Evolutionary conservation across 331 rosid species (phyloP).

Genomic region (Cydonia oblonga): DNA sequence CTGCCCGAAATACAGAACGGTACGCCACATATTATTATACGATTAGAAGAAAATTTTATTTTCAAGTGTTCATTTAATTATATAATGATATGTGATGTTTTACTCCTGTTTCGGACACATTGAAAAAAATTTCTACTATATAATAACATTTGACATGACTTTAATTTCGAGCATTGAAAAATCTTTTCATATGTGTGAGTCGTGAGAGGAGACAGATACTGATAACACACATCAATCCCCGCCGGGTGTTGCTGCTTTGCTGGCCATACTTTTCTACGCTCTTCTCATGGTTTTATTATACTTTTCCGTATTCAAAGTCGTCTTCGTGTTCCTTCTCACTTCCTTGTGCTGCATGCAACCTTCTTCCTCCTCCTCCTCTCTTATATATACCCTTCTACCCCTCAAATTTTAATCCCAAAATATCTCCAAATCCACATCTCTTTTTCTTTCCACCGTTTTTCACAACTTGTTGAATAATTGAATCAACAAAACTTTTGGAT

Average conservation of each 20-base stretch:
- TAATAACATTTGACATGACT: too few relatives aligned
- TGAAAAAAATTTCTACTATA: too few relatives aligned
- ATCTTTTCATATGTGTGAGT: too few relatives aligned
- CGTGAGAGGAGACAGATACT: too few relatives aligned
- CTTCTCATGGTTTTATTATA: background rate
- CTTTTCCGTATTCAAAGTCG: background rate
- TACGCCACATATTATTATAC: too few relatives aligned
- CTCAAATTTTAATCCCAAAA: background rate
- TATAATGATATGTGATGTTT: too few relatives aligned
- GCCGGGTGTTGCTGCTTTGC: too few relatives aligned
- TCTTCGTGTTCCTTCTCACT: background rate
- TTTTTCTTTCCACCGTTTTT: background rate
- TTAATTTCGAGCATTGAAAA: too few relatives aligned
- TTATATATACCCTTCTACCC: background rate
- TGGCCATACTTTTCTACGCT: background rate
- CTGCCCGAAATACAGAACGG: too few relatives aligned
- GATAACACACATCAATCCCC: too few relatives aligned
- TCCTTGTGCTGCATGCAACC: background rate
- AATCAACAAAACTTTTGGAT: background rate
- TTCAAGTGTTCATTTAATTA: too few relatives aligned
- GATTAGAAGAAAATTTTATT: too few relatives aligned
- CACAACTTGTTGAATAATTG: background rate
- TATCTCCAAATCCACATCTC: background rate
- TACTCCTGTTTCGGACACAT: accelerated
- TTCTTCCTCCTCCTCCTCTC: background rate